Evolutionary conservation across 1,139 yeast genomes (phyloP).

Genomic region (Blastobotrys elegans): DNA sequence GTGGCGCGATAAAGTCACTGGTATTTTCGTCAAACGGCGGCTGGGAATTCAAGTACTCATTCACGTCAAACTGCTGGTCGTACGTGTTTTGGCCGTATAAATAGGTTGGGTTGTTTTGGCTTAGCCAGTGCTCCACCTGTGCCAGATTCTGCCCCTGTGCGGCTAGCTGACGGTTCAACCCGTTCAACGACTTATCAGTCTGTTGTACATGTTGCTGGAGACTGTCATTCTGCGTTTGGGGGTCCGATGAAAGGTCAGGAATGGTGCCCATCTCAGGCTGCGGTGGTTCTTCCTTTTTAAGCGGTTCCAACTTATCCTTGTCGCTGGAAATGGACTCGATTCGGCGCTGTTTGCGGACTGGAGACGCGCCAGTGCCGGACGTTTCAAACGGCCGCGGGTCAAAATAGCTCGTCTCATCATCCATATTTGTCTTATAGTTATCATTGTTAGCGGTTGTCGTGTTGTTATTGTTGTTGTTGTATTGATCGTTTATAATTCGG

Average conservation of each 20-base stretch:
- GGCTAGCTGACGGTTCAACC: background rate
- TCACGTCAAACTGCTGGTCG: slow-evolving; percentile 5
- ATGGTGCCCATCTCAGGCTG: background rate
- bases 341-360: slow-evolving; percentile 4
- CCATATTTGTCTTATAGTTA: slow-evolving; percentile 1
- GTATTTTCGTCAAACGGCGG: background rate
- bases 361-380: background rate
- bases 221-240: background rate
- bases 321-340: slow-evolving; percentile 4
- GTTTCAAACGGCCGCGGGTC: background rate
- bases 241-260: background rate
- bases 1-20: background rate
- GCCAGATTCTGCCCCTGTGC: slow-evolving; percentile 4
- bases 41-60: slow-evolving; percentile 4
- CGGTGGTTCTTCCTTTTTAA: background rate
- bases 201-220: slow-evolving; percentile 2
- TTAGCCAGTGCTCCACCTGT: slow-evolving; percentile 10
- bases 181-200: background rate
- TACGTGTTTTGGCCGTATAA: background rate
- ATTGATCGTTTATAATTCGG: background rate
- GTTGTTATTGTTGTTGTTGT: background rate
- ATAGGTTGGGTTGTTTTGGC: background rate
- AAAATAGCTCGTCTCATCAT: background rate
- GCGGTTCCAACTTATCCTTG: background rate
- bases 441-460: background rate